phyloP scores from a whole-genome alignment of 495 filamentous ascomycete species.

The Penicillium chermesinum region DNA sequence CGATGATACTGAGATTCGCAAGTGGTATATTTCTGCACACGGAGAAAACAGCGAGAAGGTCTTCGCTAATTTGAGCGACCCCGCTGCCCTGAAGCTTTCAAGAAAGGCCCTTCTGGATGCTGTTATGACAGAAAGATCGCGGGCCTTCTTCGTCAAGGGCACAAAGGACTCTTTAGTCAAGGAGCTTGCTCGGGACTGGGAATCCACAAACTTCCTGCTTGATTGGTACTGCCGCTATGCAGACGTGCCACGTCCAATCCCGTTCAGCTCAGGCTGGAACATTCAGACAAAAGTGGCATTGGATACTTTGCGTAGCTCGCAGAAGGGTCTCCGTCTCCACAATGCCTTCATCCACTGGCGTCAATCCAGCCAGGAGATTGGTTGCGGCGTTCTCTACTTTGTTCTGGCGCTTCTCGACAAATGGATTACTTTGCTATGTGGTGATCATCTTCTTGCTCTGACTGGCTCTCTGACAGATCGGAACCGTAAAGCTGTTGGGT shows the following conservation, averaged over 20 bases:
- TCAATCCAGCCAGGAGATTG: conserved; percentile 51
- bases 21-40: conserved; percentile 42
- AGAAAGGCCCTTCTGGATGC: conserved; percentile 42
- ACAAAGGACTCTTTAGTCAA: conserved; percentile 43
- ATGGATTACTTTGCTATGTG: conserved; percentile 51
- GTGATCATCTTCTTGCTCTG: conserved; percentile 41
- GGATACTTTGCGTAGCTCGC: conserved; percentile 48
- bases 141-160: conserved; percentile 36
- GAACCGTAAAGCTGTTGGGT: conserved; percentile 50
- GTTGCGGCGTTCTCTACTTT: conserved; percentile 55
- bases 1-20: conserved; percentile 43
- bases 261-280: conserved; percentile 60
- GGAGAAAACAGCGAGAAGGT: conserved; percentile 32
- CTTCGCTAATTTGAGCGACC: conserved; percentile 37
- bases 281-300: conserved; percentile 52
- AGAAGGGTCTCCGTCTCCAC: conserved; percentile 56
- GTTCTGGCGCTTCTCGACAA: conserved; percentile 56
- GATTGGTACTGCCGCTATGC: conserved; percentile 55
- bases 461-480: conserved; percentile 31
- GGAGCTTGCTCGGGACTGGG: conserved; percentile 48
- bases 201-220: conserved; percentile 54
- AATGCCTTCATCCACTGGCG: conserved; percentile 61
- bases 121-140: conserved; percentile 39
- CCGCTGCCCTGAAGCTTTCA: conserved; percentile 41
- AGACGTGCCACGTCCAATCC: conserved; percentile 46